phyloP scores from a whole-genome alignment of 2,329 filamentous ascomycete genomes.

The Aspergillus sp. region DNA sequence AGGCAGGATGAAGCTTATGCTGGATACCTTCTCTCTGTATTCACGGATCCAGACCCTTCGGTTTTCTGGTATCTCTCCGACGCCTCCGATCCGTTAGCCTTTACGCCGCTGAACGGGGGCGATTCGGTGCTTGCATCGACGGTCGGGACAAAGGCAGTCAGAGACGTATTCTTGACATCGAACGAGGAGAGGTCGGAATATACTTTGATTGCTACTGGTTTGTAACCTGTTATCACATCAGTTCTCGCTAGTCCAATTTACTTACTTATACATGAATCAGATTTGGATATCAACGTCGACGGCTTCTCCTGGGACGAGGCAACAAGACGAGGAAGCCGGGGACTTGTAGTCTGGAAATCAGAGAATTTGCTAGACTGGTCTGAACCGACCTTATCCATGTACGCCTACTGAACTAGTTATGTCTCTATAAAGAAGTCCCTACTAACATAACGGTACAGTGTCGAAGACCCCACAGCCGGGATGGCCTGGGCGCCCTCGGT shows the following conservation, averaged over 20 bases:
- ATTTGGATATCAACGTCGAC: constrained; percentile 7
- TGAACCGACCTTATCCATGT: neutral
- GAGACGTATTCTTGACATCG: constrained; percentile 5
- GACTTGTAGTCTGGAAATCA: neutral
- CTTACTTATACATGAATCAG: neutral
- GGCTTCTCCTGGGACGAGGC: constrained; percentile 10
- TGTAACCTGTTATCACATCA: no score
- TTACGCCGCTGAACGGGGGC: constrained; percentile 3
- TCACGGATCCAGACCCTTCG: neutral
- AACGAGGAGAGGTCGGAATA: neutral
- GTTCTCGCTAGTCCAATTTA: no score
- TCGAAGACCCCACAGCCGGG: constrained; percentile 3
- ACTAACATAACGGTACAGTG: neutral
- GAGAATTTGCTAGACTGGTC: constrained; percentile 6
- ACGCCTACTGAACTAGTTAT: neutral
- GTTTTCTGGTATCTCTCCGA: constrained; percentile 9
- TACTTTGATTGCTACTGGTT: constrained; percentile 4
- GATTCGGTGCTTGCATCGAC: neutral
- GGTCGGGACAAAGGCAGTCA: neutral
- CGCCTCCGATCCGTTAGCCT: neutral
- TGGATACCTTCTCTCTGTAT: constrained; percentile 9
- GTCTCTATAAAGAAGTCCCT: no score
- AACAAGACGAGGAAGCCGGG: constrained; percentile 4
- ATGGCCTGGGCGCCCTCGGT: constrained; percentile 10
- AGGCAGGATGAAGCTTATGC: neutral